These are phyloP conservation scores for Paecilomyces sp. DNA, from an alignment of 2,329 filamentous ascomycete species.

Conservation along the genomic window DNA sequence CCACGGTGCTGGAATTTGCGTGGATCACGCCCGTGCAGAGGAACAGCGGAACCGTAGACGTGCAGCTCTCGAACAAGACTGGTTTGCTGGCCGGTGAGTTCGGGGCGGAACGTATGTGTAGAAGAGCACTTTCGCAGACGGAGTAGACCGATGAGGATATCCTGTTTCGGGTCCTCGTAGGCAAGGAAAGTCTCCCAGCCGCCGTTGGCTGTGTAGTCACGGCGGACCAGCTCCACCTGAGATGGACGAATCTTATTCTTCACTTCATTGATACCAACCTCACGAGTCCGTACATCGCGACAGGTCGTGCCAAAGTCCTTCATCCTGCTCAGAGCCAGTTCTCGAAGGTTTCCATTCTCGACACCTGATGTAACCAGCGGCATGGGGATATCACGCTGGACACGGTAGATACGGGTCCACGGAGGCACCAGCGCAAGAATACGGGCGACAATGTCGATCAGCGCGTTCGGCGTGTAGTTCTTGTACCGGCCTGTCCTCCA, in stretches of 20 bases:
- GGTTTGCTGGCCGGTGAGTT: conserved; percentile 77
- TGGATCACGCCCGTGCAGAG: conserved; percentile 88
- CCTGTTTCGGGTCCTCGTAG: conserved; percentile 97
- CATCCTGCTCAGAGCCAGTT: conserved; percentile 93
- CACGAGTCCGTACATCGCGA: conserved; percentile 88
- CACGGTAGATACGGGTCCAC: conserved; percentile 97
- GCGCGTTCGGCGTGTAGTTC: conserved; percentile 95
- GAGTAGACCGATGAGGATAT: conserved; percentile 88
- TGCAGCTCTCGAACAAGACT: conserved; percentile 91
- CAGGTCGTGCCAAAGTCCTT: conserved; percentile 98
- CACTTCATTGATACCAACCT: conserved; percentile 97
- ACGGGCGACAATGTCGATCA: conserved; percentile 93
- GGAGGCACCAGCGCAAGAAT: conserved; percentile 91
- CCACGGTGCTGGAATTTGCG: conserved; percentile 98
- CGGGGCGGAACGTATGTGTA: conserved; percentile 85
- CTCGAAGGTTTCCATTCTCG: conserved; percentile 92
- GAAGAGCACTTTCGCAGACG: conserved; percentile 83
- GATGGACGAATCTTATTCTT: conserved; percentile 97
- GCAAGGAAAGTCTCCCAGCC: conserved; percentile 98
- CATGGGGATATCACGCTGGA: conserved; percentile 99
- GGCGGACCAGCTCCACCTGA: conserved; percentile 87
- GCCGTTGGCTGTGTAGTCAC: conserved; percentile 90
- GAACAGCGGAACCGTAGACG: conserved; percentile 96
- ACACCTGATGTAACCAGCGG: conserved; percentile 97
- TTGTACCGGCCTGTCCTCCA: conserved; percentile 97